These are phyloP conservation scores for Coemansia sp. DNA, from an alignment of 192 early-diverging fungal genomes.

Conservation along the genomic window DNA sequence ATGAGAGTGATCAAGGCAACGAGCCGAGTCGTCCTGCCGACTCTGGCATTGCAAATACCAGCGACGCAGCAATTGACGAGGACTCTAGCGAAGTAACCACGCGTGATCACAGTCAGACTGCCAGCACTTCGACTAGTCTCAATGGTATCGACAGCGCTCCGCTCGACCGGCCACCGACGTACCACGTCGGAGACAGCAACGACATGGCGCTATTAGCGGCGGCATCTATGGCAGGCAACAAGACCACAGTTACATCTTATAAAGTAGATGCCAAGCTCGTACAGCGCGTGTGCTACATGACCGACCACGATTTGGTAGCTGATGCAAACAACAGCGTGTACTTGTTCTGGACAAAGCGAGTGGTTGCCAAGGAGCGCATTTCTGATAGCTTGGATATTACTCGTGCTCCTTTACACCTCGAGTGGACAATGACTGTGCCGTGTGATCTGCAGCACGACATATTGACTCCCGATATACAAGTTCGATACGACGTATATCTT, in stretches of 20 bases:
- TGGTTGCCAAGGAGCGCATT: slow-evolving; percentile 2
- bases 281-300: slow-evolving; percentile 23
- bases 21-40: neutral
- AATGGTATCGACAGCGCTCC: neutral
- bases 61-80: slow-evolving; percentile 1
- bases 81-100: neutral
- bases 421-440: slow-evolving; percentile 18
- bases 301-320: slow-evolving; percentile 21
- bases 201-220: neutral
- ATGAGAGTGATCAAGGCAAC: neutral
- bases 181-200: neutral
- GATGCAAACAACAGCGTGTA: slow-evolving; percentile 21
- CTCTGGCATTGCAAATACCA: neutral
- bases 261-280: slow-evolving; percentile 31
- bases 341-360: slow-evolving; percentile 35
- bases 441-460: slow-evolving; percentile 9
- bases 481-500: slow-evolving; percentile 21
- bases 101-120: neutral
- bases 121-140: neutral
- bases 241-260: slow-evolving; percentile 12
- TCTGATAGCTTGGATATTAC: neutral
- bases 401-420: neutral
- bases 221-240: neutral
- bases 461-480: slow-evolving; percentile 16
- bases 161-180: neutral